Evolutionary conservation across 2,329 filamentous ascomycete genomes (phyloP).

Genomic region (Ophiostoma ulmi): DNA sequence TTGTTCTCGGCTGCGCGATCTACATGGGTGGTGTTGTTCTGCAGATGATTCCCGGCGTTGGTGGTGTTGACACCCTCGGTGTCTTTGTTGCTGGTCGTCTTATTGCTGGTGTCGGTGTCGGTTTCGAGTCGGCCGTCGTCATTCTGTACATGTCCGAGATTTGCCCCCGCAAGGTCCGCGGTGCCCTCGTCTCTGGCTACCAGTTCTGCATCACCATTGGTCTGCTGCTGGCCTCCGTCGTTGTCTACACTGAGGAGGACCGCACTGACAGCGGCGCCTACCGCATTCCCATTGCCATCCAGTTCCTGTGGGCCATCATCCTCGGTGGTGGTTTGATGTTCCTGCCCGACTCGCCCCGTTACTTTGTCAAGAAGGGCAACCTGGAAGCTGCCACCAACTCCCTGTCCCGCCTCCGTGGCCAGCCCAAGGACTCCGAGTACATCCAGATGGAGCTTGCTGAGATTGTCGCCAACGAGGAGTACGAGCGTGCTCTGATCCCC

Average conservation of each 20-base stretch:
- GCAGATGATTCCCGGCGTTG: slow-evolving; percentile 52
- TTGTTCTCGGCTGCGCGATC: slow-evolving; percentile 65
- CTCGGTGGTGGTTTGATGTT: slow-evolving; percentile 66
- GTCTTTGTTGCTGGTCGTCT: slow-evolving; percentile 69
- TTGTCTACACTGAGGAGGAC: slow-evolving; percentile 66
- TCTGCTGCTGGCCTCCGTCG: slow-evolving; percentile 51
- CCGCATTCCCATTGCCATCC: slow-evolving; percentile 74
- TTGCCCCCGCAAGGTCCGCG: slow-evolving; percentile 60
- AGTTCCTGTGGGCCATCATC: slow-evolving; percentile 75
- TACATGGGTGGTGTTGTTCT: slow-evolving; percentile 65
- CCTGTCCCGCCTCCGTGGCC: slow-evolving; percentile 66
- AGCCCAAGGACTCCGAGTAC: slow-evolving; percentile 65
- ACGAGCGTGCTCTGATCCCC: slow-evolving; percentile 68
- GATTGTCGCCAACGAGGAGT: slow-evolving; percentile 84
- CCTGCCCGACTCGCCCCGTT: slow-evolving; percentile 81
- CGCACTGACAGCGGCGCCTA: slow-evolving; percentile 61
- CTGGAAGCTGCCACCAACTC: slow-evolving; percentile 58
- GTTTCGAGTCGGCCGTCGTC: slow-evolving; percentile 73
- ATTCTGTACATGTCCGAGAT: slow-evolving; percentile 88
- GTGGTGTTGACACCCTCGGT: slow-evolving; percentile 49
- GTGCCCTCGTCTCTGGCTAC: slow-evolving; percentile 54
- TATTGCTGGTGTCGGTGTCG: slow-evolving; percentile 71
- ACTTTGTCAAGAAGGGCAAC: slow-evolving; percentile 72
- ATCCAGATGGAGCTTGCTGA: slow-evolving; percentile 76
- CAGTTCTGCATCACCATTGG: slow-evolving; percentile 70